These are phyloP conservation scores for Ettlia oleoabundans DNA, from an alignment of 139 green algal genomes.

Conservation along the genomic window DNA sequence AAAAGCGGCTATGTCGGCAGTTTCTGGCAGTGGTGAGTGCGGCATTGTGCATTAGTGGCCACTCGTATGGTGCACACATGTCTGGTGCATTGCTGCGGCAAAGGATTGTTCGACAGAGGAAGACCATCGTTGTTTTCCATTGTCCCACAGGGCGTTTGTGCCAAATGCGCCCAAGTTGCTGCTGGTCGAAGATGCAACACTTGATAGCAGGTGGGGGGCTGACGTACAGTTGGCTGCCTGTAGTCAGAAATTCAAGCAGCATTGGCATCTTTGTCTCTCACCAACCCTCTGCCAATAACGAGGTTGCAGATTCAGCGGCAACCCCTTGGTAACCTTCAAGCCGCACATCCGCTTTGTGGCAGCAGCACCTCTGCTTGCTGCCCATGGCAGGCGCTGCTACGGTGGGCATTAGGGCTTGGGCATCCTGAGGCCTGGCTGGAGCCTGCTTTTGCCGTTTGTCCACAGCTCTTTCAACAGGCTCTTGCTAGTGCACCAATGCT, in stretches of 20 bases:
- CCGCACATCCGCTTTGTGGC: constrained; percentile 86
- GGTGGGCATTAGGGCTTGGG: neutral
- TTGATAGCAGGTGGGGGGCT: constrained; percentile 59
- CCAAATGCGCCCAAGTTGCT: constrained; percentile 63
- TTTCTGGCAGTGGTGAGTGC: neutral
- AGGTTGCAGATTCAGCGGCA: constrained; percentile 67
- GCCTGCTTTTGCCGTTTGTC: too few species aligned
- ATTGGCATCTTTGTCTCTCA: neutral
- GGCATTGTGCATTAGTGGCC: too few species aligned
- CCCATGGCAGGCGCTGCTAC: constrained; percentile 12
- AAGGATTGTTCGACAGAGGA: too few species aligned
- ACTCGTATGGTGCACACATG: too few species aligned
- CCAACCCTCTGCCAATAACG: too few species aligned
- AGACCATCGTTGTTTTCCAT: too few species aligned
- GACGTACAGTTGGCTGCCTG: too few species aligned
- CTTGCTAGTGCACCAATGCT: too few species aligned
- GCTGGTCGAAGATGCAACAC: constrained; percentile 72
- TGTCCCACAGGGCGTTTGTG: neutral
- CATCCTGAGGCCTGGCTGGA: too few species aligned
- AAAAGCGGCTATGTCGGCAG: neutral
- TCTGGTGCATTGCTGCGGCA: too few species aligned
- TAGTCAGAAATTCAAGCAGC: too few species aligned
- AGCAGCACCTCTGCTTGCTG: constrained; percentile 78
- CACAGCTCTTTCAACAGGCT: too few species aligned
- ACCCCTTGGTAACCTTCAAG: constrained; percentile 63